A percentile compares a stretch with the other conserved stretches of the same genome.
Conservation (phyloP, 306 rosid genomes). For the Cucumis melo region DNA sequence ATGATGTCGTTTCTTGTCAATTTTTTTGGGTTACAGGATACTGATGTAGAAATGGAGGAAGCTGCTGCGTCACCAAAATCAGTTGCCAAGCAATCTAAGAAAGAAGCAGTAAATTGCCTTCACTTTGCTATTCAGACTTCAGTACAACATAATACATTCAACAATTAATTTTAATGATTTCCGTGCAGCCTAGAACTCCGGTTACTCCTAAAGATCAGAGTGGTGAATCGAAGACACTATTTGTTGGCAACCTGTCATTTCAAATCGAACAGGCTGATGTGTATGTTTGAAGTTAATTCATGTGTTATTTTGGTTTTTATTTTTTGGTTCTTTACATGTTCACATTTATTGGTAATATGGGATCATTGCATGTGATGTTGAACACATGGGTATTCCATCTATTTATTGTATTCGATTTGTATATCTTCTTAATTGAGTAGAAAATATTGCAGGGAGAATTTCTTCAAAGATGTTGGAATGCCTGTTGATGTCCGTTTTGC, state of each 20-base stretch:
- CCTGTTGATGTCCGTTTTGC: conserved; percentile 62
- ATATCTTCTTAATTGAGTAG: neutral
- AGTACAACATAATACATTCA: neutral
- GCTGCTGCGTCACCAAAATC: conserved; percentile 20
- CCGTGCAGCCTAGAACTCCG: conserved; percentile 57
- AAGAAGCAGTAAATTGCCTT: conserved; percentile 26
- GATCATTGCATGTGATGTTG: neutral
- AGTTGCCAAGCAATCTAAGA: conserved; percentile 5
- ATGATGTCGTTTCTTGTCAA: neutral
- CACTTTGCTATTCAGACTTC: neutral
- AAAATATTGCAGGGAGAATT: conserved; percentile 33
- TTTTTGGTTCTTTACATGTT: neutral
- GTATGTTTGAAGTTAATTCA: conserved; percentile 26
- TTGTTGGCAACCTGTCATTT: conserved; percentile 57
- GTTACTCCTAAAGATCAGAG: conserved; percentile 24
- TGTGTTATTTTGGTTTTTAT: neutral
- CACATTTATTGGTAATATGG: neutral
- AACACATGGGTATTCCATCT: neutral
- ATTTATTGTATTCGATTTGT: neutral
- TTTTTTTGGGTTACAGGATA: conserved; percentile 19
- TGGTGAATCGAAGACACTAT: conserved; percentile 39
- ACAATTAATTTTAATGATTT: neutral
- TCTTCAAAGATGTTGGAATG: conserved; percentile 58
- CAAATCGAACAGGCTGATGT: conserved; percentile 35
- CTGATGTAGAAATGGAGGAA: conserved; percentile 63